phyloP scores from a whole-genome alignment of 805 yeast species.

The Candida argentea region DNA sequence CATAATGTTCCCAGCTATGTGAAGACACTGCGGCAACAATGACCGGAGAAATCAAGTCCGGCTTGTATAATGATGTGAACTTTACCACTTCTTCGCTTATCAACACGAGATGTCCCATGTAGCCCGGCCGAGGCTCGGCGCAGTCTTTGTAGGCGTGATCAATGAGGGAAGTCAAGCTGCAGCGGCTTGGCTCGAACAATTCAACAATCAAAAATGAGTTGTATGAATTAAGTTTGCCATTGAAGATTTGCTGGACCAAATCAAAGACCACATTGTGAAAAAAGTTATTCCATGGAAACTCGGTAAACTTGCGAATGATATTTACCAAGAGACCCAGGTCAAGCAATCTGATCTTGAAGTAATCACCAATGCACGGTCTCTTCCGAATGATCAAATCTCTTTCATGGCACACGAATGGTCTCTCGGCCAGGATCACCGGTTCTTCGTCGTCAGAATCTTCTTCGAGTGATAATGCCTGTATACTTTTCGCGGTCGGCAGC shows the following conservation, averaged over 20 bases:
- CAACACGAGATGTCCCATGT: conserved; percentile 92
- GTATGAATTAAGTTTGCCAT: conserved; percentile 86
- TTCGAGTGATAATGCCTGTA: conserved; percentile 14
- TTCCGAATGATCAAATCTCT: conserved; percentile 28
- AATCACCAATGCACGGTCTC: conserved; percentile 77
- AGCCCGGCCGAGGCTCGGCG: conserved; percentile 64
- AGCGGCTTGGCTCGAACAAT: conserved; percentile 17
- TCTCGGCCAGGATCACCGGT: conserved; percentile 32
- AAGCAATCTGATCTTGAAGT: conserved; percentile 67
- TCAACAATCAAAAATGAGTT: conserved; percentile 40
- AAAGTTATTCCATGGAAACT: conserved; percentile 94
- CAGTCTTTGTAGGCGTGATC: conserved; percentile 33
- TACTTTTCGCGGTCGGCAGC: conserved; percentile 12
- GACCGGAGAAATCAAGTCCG: conserved; percentile 42
- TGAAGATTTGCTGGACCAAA: conserved; percentile 86
- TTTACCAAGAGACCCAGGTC: conserved; percentile 62
- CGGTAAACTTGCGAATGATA: conserved; percentile 66
- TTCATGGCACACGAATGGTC: conserved; percentile 31
- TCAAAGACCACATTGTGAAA: conserved; percentile 97
- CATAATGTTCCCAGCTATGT: conserved; percentile 39
- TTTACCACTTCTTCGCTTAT: conserved; percentile 95
- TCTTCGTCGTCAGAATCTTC: conserved; percentile 36
- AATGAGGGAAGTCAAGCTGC: conserved; percentile 30
- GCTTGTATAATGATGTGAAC: conserved; percentile 54
- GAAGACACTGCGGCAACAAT: conserved; percentile 23